phyloP scores from a whole-genome alignment of 73 alveolate genomes.

The Stentor coeruleus region DNA sequence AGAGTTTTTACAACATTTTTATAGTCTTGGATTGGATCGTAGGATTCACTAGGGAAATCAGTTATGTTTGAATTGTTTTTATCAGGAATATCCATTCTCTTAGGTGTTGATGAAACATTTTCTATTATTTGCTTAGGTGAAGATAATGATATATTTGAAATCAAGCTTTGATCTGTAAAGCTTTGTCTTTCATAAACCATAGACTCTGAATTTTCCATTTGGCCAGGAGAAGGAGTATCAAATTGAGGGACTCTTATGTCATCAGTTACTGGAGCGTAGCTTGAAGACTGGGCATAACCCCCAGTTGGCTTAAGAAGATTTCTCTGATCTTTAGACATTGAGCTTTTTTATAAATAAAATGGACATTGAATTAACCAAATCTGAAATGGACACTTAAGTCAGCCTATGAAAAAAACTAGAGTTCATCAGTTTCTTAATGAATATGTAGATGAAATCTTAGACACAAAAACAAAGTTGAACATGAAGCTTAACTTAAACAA shows the following conservation, averaged over 20 bases:
- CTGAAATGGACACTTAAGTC: slow-evolving; percentile 63
- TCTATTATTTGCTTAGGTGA: neutral
- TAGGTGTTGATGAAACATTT: neutral
- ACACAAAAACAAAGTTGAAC: slow-evolving; percentile 91
- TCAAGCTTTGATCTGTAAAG: neutral
- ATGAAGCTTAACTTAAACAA: slow-evolving; percentile 87
- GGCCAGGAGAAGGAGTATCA: neutral
- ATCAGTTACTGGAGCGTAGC: neutral
- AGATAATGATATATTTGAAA: too few relatives aligned
- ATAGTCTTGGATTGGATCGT: neutral
- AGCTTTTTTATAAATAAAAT: neutral
- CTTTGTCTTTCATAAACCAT: neutral
- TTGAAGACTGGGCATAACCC: neutral
- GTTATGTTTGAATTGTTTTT: too few relatives aligned
- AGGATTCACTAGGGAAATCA: neutral
- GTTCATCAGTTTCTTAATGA: slow-evolving; percentile 86
- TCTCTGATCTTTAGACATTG: neutral
- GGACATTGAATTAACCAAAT: slow-evolving; percentile 45
- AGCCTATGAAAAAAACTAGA: slow-evolving; percentile 91
- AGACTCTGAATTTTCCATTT: neutral
- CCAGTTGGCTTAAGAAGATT: neutral
- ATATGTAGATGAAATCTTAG: slow-evolving; percentile 94
- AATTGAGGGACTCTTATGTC: too few relatives aligned
- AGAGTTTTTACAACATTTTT: too few relatives aligned
- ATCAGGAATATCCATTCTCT: neutral